Base-by-base conservation (phyloP, 2,329 filamentous ascomycete species). In the Alternaria metachromatica region DNA sequence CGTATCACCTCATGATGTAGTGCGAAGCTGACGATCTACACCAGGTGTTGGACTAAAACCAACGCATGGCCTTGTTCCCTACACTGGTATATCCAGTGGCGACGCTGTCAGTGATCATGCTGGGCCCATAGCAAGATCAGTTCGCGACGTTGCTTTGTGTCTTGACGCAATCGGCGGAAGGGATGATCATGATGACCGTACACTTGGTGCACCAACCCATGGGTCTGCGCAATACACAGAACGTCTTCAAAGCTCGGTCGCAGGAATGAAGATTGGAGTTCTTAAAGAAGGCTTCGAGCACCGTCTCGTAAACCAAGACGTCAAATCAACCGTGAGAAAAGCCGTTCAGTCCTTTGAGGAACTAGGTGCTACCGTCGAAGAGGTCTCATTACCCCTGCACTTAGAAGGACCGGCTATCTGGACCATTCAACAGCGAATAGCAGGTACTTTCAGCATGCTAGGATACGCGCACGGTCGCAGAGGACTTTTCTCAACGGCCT, bases 31-130 rank as follows among this genome's bases (percentile, higher is more conserved):
- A 62, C 2, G 2, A 21, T 5, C 11, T 18, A 20, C 4, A 43
- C 13, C 2, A 69, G 65, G 74, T 50, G 70, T 78, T 1, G 76
- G 75, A 20, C 64, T 76, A 48, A 87, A 87, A 62, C 81, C 84
- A 1, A 85, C 84, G 0, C 80, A 82, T 70, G 84, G 84, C 0
- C 72, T 86, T 3, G 78, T 86, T 2, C 84, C 84, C 0, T 86
- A 86, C 63, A 86, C 84, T 0, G 84, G 84, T 1, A 82, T 84
- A 7, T 78, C 78, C 5, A 73, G 70, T 43, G 65, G 68, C 11
- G 73, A 30, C 70, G 80, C 21, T 63, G 82, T 45, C 72, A 84
- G 82, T 49, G 84, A 86, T 65, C 82, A 85, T 64, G 73, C 80
- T 10, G 80, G 80, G 12, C 76, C 76, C 8, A 71, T 78, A 30